phyloP scores from a whole-genome alignment of 192 early-diverging fungal species.

The Allomyces javanicus region DNA sequence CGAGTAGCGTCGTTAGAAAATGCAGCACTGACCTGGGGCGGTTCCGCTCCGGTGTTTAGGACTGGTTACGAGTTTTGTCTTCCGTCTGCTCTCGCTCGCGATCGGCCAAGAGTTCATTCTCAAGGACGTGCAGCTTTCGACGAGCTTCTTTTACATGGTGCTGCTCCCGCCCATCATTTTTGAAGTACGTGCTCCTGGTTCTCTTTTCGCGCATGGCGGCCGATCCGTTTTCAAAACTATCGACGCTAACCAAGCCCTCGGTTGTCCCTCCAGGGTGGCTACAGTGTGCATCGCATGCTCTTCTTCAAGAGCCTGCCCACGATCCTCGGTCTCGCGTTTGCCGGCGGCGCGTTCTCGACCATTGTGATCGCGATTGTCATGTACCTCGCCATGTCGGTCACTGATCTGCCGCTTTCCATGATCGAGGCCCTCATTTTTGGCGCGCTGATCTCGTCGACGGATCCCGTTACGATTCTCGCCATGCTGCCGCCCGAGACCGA shows the following conservation, averaged over 20 bases:
- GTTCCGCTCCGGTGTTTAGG: background rate
- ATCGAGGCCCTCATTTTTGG: slow-evolving; percentile 38
- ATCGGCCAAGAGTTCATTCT: slow-evolving; percentile 1
- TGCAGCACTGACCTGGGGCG: no score
- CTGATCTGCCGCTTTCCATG: slow-evolving; percentile 21
- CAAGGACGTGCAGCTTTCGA: slow-evolving; percentile 21
- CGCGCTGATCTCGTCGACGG: slow-evolving; percentile 34
- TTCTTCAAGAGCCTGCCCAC: slow-evolving; percentile 33
- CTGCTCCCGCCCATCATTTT: slow-evolving; percentile 38
- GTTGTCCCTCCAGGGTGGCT: slow-evolving; percentile 20
- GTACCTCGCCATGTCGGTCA: slow-evolving; percentile 29
- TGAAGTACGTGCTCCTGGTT: slow-evolving; percentile 6
- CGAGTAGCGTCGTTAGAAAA: no score
- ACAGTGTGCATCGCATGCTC: slow-evolving; percentile 21
- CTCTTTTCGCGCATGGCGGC: no score
- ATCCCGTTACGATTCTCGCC: slow-evolving; percentile 37
- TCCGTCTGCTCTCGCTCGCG: background rate
- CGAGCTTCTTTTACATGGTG: slow-evolving; percentile 39
- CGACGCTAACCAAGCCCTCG: no score
- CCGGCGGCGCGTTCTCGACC: slow-evolving; percentile 35
- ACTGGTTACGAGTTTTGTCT: background rate
- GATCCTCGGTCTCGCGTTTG: slow-evolving; percentile 28
- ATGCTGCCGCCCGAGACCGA: slow-evolving; percentile 33
- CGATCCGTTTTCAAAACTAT: no score
- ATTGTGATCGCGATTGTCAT: slow-evolving; percentile 31